These are phyloP conservation scores for Plasmodium chabaudi DNA, from an alignment of 169 alveolate genomes.

Conservation along the genomic window DNA sequence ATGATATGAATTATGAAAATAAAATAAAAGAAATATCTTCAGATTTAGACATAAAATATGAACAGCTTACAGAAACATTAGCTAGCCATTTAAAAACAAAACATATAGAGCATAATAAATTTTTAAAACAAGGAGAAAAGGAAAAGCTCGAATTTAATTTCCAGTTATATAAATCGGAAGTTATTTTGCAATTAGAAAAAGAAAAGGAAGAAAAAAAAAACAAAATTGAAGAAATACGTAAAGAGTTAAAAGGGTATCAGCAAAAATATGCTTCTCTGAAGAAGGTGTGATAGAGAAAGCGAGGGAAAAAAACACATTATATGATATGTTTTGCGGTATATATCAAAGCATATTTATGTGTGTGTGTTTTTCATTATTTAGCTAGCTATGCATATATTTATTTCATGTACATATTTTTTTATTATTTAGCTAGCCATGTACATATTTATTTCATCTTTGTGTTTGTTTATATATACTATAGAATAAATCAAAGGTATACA, in stretches of 20 bases:
- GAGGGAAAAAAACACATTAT: too few species aligned
- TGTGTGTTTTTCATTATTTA: too few species aligned
- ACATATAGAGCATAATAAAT: conserved; percentile 58
- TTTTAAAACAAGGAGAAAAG: conserved; percentile 66
- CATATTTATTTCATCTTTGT: too few species aligned
- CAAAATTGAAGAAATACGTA: conserved; percentile 16
- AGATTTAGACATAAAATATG: conserved; percentile 20
- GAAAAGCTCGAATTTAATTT: conserved; percentile 57
- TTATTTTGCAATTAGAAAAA: conserved; percentile 27
- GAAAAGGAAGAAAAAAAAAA: conserved; percentile 44
- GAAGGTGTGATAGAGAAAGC: not conserved
- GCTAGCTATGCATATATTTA: too few species aligned
- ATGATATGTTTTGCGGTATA: too few species aligned
- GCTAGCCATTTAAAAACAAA: conserved; percentile 27
- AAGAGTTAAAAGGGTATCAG: conserved; percentile 32
- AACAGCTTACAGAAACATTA: conserved; percentile 23
- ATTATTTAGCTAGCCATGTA: too few species aligned
- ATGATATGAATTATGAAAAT: not conserved
- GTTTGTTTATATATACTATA: too few species aligned
- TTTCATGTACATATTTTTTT: too few species aligned
- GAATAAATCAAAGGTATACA: too few species aligned
- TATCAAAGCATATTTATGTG: too few species aligned
- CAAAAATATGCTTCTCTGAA: conserved; percentile 42
- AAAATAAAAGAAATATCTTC: conserved; percentile 41
- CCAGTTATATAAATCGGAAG: conserved; percentile 44